phyloP scores from a whole-genome alignment of 495 filamentous ascomycete species.

The Aspergillus avenaceus region DNA sequence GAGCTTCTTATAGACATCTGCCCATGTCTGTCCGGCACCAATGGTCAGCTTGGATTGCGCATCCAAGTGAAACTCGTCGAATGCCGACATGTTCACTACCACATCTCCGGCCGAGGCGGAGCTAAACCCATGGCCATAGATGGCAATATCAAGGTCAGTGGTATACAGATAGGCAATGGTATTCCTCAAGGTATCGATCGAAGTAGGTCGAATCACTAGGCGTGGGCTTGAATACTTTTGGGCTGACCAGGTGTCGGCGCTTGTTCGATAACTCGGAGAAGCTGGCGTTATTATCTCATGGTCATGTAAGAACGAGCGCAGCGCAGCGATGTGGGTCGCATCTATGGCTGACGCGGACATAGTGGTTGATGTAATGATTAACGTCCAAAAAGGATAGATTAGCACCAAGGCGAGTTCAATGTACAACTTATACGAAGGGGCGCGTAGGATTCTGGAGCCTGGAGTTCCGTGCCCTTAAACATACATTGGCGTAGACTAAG shows the following conservation, averaged over 20 bases:
- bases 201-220: conserved; percentile 5
- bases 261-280: neutral
- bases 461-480: too few relatives aligned
- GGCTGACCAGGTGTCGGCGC: conserved; percentile 5
- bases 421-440: too few relatives aligned
- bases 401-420: too few relatives aligned
- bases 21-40: conserved; percentile 15
- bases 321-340: too few relatives aligned
- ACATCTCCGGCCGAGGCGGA: conserved; percentile 11
- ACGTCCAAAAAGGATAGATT: too few relatives aligned
- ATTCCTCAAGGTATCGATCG: conserved; percentile 1
- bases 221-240: conserved; percentile 10
- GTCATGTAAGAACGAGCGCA: neutral
- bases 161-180: conserved; percentile 5
- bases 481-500: too few relatives aligned
- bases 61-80: conserved; percentile 16
- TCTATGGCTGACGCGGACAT: too few relatives aligned
- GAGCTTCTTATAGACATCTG: conserved; percentile 9
- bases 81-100: conserved; percentile 10
- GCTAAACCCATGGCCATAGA: conserved; percentile 8
- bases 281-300: conserved; percentile 8
- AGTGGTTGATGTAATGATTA: too few relatives aligned
- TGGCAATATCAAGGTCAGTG: conserved; percentile 7
- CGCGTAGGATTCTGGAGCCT: too few relatives aligned
- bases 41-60: conserved; percentile 6